Percentiles rank a stretch among this genome's conserved stretches.
These are phyloP conservation scores for Hypoxylon sp. DNA, from an alignment of 2,329 filamentous ascomycete genomes.

Conservation along the genomic window DNA sequence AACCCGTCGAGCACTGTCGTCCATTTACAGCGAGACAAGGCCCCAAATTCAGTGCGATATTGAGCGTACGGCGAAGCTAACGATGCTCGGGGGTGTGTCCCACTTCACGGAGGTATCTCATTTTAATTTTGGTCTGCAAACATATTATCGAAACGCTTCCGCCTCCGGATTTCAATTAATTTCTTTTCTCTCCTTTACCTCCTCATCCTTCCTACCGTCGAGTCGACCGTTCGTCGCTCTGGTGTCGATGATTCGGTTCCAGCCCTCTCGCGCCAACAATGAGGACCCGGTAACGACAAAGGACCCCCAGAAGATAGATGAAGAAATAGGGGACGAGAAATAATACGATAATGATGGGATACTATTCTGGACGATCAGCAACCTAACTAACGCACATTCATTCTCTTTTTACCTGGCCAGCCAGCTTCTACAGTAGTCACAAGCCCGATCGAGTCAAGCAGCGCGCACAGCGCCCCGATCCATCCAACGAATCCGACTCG, in stretches of 20 bases:
- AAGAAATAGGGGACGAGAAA: constrained; percentile 43
- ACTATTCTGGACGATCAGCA: constrained; percentile 53
- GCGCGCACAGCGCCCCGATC: constrained; percentile 43
- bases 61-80: constrained; percentile 42
- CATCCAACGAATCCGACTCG: constrained; percentile 45
- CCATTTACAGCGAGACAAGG: constrained; percentile 45
- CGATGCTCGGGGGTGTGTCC: constrained; percentile 39
- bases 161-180: constrained; percentile 30
- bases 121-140: constrained; percentile 52
- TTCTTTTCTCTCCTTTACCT: constrained; percentile 37
- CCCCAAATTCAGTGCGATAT: constrained; percentile 36
- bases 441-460: constrained; percentile 45
- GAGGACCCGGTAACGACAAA: constrained; percentile 51
- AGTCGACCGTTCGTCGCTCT: constrained; percentile 43
- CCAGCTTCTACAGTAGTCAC: constrained; percentile 20
- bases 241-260: constrained; percentile 46
- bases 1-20: constrained; percentile 31
- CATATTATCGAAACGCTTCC: constrained; percentile 49
- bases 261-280: constrained; percentile 45
- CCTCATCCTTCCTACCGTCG: constrained; percentile 42
- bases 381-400: constrained; percentile 50
- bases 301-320: constrained; percentile 36
- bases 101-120: constrained; percentile 47
- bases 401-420: constrained; percentile 41
- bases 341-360: constrained; percentile 52